A percentile compares a stretch with the other conserved stretches of the same genome.
Conservation (phyloP, 2,329 filamentous ascomycete species). For the Samsoniella hepiali region DNA sequence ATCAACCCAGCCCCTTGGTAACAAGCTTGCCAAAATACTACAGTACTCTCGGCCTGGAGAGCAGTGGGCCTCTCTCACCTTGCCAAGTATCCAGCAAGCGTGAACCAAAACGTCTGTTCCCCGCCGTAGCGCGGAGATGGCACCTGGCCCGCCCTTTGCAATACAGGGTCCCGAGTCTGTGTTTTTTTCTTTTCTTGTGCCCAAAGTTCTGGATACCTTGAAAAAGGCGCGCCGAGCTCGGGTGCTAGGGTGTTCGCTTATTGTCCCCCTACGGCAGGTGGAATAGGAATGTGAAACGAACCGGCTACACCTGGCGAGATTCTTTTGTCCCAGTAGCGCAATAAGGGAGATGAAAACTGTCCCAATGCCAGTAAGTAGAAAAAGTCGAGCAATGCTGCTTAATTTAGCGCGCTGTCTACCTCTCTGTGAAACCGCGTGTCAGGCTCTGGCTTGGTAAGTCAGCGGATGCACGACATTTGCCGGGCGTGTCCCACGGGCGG, state of each 20-base stretch:
- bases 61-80: not conserved
- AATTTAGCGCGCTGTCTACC: slow-evolving; percentile 4
- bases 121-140: slow-evolving; percentile 13
- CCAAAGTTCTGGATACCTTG: not conserved
- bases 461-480: not conserved
- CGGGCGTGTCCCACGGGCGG: not conserved
- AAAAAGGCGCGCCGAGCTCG: not conserved
- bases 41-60: not conserved
- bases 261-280: not conserved
- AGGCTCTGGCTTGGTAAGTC: not conserved
- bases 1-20: not conserved
- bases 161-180: not conserved
- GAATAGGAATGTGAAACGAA: not conserved
- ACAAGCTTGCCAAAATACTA: not conserved
- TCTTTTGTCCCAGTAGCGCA: not conserved
- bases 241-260: not conserved
- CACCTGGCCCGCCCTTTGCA: not conserved
- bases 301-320: not conserved
- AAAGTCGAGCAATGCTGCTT: not conserved
- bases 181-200: not conserved
- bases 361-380: not conserved
- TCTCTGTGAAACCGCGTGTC: not conserved
- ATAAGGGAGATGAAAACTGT: slow-evolving; percentile 1
- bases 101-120: slow-evolving; percentile 10
- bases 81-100: not conserved